phyloP scores from a whole-genome alignment of 257 asterid genomes.

The Solanum virginianum region DNA sequence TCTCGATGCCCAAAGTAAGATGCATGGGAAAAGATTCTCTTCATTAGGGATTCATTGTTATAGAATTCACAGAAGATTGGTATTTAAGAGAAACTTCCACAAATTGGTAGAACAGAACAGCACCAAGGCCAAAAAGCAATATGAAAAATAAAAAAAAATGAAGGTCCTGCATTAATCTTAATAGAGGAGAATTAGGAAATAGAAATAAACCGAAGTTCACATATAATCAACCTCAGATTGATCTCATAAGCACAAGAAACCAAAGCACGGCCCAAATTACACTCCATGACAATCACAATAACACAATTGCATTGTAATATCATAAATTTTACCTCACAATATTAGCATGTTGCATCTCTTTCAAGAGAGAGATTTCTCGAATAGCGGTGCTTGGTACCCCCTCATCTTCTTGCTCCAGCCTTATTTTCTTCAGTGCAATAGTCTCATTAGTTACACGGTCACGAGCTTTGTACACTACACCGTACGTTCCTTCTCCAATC shows the following conservation, averaged over 20 bases:
- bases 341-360: conserved; percentile 96
- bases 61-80: background rate
- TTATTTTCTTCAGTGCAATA: conserved; percentile 89
- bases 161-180: background rate
- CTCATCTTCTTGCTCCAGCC: conserved; percentile 97
- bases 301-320: background rate
- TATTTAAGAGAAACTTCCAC: background rate
- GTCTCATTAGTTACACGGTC: conserved; percentile 80
- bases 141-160: background rate
- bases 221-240: background rate
- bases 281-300: background rate
- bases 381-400: conserved; percentile 99
- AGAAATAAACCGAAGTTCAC: background rate
- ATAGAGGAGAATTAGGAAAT: background rate
- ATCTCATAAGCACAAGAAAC: background rate
- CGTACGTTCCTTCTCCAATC: conserved; percentile 97
- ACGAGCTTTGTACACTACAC: conserved; percentile 96
- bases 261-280: background rate
- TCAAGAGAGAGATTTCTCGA: conserved; percentile 90
- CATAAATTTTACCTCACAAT: conserved; percentile 52
- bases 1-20: background rate
- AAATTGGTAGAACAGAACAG: background rate
- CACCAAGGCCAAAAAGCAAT: background rate
- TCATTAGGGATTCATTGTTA: background rate
- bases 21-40: background rate